Base-by-base conservation (phyloP, 2,329 filamentous ascomycete species). In the Pestalotiopsis sp. region DNA sequence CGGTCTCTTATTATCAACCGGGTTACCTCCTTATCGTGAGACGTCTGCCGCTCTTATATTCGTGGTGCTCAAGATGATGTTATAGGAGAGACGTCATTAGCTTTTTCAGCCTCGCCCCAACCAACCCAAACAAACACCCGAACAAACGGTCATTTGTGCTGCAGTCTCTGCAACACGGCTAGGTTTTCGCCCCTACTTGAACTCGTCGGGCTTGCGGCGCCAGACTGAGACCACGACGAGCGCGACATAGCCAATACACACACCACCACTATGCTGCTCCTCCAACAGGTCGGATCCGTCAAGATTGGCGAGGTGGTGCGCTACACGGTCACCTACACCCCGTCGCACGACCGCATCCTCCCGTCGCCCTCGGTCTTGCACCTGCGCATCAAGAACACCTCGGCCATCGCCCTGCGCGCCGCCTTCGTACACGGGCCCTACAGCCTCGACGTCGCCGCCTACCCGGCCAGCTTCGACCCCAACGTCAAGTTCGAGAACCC, bases 351-450 rank as follows among this genome's bases (percentile, higher is more conserved):
- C 81, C 93, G 93, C 73, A 97, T 98, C 77, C 87, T 97, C 3
- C 96, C 96, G 4, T 92, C 93, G 4, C 95, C 95, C 36, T 85
- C 92, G 72, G 87, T 90, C 74, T 89, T 99, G 49, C 89, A 93
- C 80, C 89, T 99, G 60, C 94, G 93, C 74, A 91, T 99, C 79
- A 95, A 93, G 79, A 99, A 99, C 80, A 95, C 93, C 11, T 96
- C 93, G 52, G 92, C 93, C 68, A 93, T 97, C 72, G 93, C 96
- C 17, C 85, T 98, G 52, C 93, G 96, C 76, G 96, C 96, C 67
- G 96, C 96, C 68, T 99, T 98, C 79, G 91, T 99, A 67, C 96
- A 98, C 81, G 96, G 96, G 0, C 96, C 96, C 1, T 99, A 99
- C 78, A 97, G 91, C 0, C 87, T 98, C 49, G 94, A 94, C 75